Base-by-base conservation (phyloP, 306 rosid species). In the Rosa chinensis region DNA sequence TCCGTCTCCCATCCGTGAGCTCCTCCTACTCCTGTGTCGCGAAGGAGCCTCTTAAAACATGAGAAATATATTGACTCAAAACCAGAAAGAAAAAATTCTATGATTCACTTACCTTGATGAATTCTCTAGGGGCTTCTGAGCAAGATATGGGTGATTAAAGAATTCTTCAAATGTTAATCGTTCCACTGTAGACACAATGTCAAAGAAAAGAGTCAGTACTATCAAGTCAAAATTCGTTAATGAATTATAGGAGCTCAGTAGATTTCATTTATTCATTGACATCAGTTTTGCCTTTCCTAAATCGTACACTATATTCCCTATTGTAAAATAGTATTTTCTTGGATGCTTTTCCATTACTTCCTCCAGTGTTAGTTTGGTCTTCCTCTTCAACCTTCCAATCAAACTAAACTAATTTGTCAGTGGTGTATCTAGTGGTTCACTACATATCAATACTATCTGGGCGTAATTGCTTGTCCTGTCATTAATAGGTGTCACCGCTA, bases 151-250 rank as follows among this genome's bases (percentile, higher is more conserved):
- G 73, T 96, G 99, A 78, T 89, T 91, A 83, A 96, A 93, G 84
- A 91, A 96, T 83, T 96, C 98, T 85, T 93, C 98, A 72, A 93
- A 93, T 47, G 99, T 92, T 78, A 96, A 84, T 66, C 99, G 87
- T 82, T 96, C 99, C 88, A 93, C 99, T 96, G 91, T 47, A 86
- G 77, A 78, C 84, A 78, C 79, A 88, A 73, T 80, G 69, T 80
- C 17, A 68, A 59, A 21, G 20, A 78, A 78, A 76, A 80, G 78
- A 72, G 72, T 62, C 39, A 78, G 18, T 58, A 50, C 40, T 23
- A 73, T 44, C 35, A 39, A 80, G 64, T 62, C 10, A 16, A 55
- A 62, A 71, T 76, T 73, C 32, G 32, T n/a, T 70, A 6, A 11
- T 42, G 73, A 75, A 67, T 44, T 56, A 25, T 21, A 81, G 58